Evolutionary conservation across 2,329 filamentous ascomycete genomes (phyloP), one percentile per base, ranked within the genome.

Genomic region (Talaromyces piceae): DNA sequence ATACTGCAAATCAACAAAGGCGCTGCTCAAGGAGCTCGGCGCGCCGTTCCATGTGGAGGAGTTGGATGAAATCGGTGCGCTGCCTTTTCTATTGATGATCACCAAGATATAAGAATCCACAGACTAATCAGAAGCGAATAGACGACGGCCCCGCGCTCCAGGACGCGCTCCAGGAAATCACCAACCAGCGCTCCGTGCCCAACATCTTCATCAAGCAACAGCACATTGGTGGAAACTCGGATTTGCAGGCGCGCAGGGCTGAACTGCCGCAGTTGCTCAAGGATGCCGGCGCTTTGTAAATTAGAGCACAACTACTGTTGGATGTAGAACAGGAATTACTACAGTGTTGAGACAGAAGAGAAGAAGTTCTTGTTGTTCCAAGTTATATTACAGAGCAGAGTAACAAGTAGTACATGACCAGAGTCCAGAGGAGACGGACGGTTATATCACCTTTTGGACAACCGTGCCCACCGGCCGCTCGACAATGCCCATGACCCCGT

Each of bases 171-270:
- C 71, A 81, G 60, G 80, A 91, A 57, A 81, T 97, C 63, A 88
- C 83, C 52, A 78, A 80, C 69, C 93, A 98, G 79, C 79, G 83
- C 64, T 91, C 88, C 63, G 93, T 98, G 5, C 93, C 93, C 63
- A 97, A 97, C 77, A 87, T 95, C 75, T 97, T 87, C 78, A 97
- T 98, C 73, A 75, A 75, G 61, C 75, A 90, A 75, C 76, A 94
- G 77, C 91, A 96, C 74, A 94, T 98, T 68, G 93, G 93, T 57
- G 93, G 93, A 60, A 97, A 97, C 81, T 95, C 89, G 22, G 91
- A 93, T 61, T 71, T 94, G 57, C 85, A 91, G 73, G 77, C 73
- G 49, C 81, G 78, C 71, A 81, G 80, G 70, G 58, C 55, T 11
- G 67, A 94, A 58, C 73, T 97, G 49, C 79, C 82, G 59, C 63